Conservation (phyloP, 371 early-diverging fungal species). For the Paraphysoderma sedebokerense region DNA sequence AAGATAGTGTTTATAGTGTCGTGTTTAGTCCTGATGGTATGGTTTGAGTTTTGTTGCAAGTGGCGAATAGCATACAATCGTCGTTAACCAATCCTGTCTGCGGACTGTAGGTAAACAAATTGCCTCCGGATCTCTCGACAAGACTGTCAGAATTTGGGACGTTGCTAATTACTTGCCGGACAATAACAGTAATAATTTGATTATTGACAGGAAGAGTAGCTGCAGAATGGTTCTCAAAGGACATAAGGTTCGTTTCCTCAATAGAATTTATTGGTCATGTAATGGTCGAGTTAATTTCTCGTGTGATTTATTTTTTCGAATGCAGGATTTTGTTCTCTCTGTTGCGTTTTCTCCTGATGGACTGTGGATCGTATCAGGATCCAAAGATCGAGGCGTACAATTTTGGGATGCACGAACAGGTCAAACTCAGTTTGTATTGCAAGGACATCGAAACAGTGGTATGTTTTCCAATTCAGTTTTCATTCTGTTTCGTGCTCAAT, state of each 20-base stretch:
- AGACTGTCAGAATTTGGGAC: conserved; percentile 35
- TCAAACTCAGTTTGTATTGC: conserved; percentile 76
- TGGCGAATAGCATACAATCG: too few species aligned
- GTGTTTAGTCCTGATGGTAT: conserved; percentile 95
- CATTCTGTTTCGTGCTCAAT: too few species aligned
- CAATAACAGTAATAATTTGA: background rate
- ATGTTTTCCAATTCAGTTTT: too few species aligned
- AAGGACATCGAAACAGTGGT: conserved; percentile 96
- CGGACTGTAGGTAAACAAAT: conserved; percentile 51
- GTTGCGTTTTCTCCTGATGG: conserved; percentile 85
- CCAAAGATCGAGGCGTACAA: conserved; percentile 86
- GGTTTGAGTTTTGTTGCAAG: too few species aligned
- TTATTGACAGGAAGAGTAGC: too few species aligned
- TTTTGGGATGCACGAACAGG: conserved; percentile 82
- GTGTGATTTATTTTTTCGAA: conserved; percentile 29
- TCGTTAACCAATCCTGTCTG: too few species aligned
- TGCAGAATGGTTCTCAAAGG: background rate
- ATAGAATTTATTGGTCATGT: background rate
- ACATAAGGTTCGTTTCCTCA: conserved; percentile 15
- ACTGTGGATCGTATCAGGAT: conserved; percentile 85
- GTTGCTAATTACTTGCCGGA: conserved; percentile 12
- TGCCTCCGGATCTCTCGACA: conserved; percentile 34
- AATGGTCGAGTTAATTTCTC: conserved; percentile 6
- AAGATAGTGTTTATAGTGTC: conserved; percentile 89
- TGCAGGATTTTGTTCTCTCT: conserved; percentile 90